Conservation (phyloP, 2,329 filamentous ascomycete species). For the Zalaria obscura region DNA sequence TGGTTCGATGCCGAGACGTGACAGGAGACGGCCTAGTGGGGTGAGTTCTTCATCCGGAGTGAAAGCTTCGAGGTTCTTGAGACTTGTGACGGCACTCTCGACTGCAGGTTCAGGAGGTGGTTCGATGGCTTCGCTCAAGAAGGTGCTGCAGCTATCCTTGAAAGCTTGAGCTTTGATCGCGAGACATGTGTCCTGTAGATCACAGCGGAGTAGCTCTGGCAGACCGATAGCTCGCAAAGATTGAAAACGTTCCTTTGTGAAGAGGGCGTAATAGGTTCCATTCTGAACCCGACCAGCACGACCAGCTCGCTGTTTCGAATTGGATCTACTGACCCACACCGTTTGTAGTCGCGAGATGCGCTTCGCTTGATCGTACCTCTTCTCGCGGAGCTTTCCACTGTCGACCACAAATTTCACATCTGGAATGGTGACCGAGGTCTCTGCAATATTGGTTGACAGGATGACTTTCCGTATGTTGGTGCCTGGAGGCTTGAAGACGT, state of each 20-base stretch:
- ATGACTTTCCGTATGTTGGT: slow-evolving; percentile 33
- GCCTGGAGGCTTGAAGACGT: slow-evolving; percentile 26
- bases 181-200: slow-evolving; percentile 31
- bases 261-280: slow-evolving; percentile 36
- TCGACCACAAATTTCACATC: slow-evolving; percentile 38
- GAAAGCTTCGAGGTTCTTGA: slow-evolving; percentile 28
- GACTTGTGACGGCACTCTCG: slow-evolving; percentile 21
- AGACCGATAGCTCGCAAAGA: slow-evolving; percentile 18
- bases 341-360: slow-evolving; percentile 25
- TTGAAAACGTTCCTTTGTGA: slow-evolving; percentile 21
- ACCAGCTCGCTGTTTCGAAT: slow-evolving; percentile 33
- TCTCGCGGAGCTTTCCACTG: slow-evolving; percentile 27
- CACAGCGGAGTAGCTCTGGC: slow-evolving; percentile 28
- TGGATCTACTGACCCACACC: slow-evolving; percentile 34
- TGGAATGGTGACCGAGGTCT: slow-evolving; percentile 37
- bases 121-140: slow-evolving; percentile 31
- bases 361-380: slow-evolving; percentile 24
- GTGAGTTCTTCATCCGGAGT: slow-evolving; percentile 29
- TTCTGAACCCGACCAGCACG: slow-evolving; percentile 34
- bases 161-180: slow-evolving; percentile 26
- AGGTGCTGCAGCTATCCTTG: slow-evolving; percentile 22
- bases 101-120: slow-evolving; percentile 26
- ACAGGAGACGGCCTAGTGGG: slow-evolving; percentile 30
- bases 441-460: slow-evolving; percentile 36
- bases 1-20: slow-evolving; percentile 27